A percentile compares a stretch with the other conserved stretches of the same genome.
Evolutionary conservation across 1,139 yeast species (phyloP).

Genomic region (Sugiyamaella pinicola): DNA sequence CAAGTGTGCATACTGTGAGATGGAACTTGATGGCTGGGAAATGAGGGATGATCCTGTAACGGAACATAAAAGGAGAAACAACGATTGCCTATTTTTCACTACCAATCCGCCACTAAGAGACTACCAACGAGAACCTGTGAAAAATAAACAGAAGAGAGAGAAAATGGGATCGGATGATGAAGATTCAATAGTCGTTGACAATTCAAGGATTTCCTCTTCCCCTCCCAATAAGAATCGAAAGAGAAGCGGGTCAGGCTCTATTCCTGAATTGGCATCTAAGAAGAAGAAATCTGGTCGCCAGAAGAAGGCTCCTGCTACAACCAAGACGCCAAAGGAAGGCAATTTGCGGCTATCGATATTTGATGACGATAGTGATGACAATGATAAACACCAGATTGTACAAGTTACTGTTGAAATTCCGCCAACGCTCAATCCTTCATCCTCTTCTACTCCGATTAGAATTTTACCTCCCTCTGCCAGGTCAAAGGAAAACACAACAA

Average conservation of each 20-base stretch:
- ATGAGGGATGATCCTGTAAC: slow-evolving; percentile 60
- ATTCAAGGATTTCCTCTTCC: neutral
- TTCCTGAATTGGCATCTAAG: neutral
- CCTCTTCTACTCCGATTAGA: slow-evolving; percentile 6
- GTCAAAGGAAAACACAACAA: neutral
- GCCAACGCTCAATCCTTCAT: neutral
- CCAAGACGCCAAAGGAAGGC: slow-evolving; percentile 1
- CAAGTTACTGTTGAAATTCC: slow-evolving; percentile 1
- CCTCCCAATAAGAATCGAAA: neutral
- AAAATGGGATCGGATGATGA: neutral
- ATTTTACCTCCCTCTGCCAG: neutral
- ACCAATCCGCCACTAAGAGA: slow-evolving; percentile 21
- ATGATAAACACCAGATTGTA: neutral
- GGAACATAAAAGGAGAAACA: slow-evolving; percentile 46
- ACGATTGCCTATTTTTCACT: slow-evolving; percentile 54
- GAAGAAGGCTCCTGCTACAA: neutral
- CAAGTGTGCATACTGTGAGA: slow-evolving; percentile 69
- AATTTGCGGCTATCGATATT: slow-evolving; percentile 17
- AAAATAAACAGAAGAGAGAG: slow-evolving; percentile 1
- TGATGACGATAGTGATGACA: slow-evolving; percentile 18
- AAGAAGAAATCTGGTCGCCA: slow-evolving; percentile 1
- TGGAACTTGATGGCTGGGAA: slow-evolving; percentile 74
- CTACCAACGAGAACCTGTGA: too few relatives aligned
- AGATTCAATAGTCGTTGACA: neutral
- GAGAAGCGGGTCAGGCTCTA: neutral